Evolutionary conservation across 495 filamentous ascomycete species (phyloP).

Genomic region (Neurospora intermedia): DNA sequence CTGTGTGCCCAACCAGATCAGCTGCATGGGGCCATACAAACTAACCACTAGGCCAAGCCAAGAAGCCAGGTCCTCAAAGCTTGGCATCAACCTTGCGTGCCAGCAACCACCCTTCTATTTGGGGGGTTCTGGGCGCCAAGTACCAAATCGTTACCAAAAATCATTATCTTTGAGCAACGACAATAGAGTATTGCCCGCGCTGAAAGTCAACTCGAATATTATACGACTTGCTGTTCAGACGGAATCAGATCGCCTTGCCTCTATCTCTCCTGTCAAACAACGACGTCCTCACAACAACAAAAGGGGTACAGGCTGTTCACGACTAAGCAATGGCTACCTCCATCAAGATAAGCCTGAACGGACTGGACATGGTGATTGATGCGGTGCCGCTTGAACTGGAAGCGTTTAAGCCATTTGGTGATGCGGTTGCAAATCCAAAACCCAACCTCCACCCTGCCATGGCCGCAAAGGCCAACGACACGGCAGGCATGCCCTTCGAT

Average conservation of each 20-base stretch:
- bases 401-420: conserved; percentile 72
- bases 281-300: not conserved
- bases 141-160: no score
- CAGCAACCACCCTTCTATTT: no score
- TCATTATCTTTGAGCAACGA: no score
- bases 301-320: not conserved
- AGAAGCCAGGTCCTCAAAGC: no score
- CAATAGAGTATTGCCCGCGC: no score
- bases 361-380: conserved; percentile 22
- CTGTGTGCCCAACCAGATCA: no score
- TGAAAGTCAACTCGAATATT: no score
- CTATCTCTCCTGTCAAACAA: not conserved
- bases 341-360: conserved; percentile 8
- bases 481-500: conserved; percentile 25
- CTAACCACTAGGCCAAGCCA: no score
- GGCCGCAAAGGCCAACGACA: conserved; percentile 19
- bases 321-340: conserved; percentile 20
- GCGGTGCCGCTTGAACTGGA: conserved; percentile 51
- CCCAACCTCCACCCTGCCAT: conserved; percentile 37
- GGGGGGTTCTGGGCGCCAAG: no score
- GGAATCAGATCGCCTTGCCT: not conserved
- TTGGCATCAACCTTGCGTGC: no score
- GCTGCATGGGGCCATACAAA: no score
- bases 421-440: conserved; percentile 64
- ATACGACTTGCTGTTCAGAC: not conserved